Evolutionary conservation across 1,284 basidiomycete species (phyloP).

Genomic region (Austropuccinia psidii): DNA sequence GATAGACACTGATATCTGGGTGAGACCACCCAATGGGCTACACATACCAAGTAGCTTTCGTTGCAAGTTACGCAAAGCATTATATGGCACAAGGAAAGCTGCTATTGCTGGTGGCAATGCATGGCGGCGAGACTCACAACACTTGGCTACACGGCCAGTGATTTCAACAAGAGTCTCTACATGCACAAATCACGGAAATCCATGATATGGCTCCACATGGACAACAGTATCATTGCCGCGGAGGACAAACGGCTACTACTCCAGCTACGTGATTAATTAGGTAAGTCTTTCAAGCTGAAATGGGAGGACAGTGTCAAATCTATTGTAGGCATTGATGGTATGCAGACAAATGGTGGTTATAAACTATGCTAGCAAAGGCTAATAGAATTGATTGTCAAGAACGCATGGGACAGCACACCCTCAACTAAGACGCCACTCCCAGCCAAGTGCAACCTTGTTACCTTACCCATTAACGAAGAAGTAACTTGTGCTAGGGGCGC

Average conservation of each 20-base stretch:
- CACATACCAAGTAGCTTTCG: neutral
- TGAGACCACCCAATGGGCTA: neutral
- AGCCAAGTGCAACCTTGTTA: neutral
- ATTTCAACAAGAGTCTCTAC: neutral
- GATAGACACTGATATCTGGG: neutral
- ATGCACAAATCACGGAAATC: neutral
- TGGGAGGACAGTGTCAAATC: neutral
- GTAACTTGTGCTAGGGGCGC: too few relatives aligned
- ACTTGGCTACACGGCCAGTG: neutral
- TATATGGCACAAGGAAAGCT: neutral
- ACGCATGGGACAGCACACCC: neutral
- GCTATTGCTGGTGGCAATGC: neutral
- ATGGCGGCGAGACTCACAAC: neutral
- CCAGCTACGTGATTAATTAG: neutral
- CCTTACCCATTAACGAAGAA: too few relatives aligned
- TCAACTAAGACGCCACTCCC: neutral
- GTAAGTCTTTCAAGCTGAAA: neutral
- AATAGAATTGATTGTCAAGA: neutral
- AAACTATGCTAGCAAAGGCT: neutral
- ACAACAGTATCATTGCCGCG: neutral
- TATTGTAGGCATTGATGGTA: neutral
- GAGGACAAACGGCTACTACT: neutral
- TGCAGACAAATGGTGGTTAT: neutral
- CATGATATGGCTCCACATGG: conserved; percentile 1
- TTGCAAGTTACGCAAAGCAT: neutral